Conservation (phyloP, 192 early-diverging fungal genomes). For the Backusella luteola region DNA sequence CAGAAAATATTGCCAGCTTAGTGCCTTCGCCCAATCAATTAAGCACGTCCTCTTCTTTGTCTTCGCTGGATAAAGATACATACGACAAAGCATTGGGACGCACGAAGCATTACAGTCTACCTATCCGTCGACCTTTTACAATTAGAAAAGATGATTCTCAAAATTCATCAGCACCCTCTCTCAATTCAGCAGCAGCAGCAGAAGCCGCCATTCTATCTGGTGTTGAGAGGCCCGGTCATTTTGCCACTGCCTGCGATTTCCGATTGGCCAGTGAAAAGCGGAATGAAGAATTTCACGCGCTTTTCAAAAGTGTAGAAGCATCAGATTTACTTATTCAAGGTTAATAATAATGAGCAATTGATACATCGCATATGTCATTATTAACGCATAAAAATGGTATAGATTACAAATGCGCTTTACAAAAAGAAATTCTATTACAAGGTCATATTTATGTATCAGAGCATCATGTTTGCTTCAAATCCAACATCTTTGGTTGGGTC, state of each 20-base stretch:
- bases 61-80: not conserved
- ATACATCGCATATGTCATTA: not conserved
- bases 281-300: slow-evolving; percentile 51
- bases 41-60: not conserved
- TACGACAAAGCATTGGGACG: not conserved
- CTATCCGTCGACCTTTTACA: slow-evolving; percentile 12
- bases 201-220: slow-evolving; percentile 12
- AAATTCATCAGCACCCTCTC: not conserved
- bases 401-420: slow-evolving; percentile 83
- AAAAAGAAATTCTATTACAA: slow-evolving; percentile 86
- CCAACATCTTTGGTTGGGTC: slow-evolving; percentile 90
- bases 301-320: slow-evolving; percentile 54
- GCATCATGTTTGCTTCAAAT: slow-evolving; percentile 78
- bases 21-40: not conserved
- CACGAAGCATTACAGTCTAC: slow-evolving; percentile 6
- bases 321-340: slow-evolving; percentile 55
- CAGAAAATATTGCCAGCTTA: not conserved
- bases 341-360: slow-evolving; percentile 20
- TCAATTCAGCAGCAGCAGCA: not conserved
- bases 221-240: slow-evolving; percentile 12
- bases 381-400: slow-evolving; percentile 11
- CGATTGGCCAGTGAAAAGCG: slow-evolving; percentile 43
- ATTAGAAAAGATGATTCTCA: not conserved
- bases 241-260: slow-evolving; percentile 25
- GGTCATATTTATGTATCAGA: slow-evolving; percentile 83